phyloP scores from a whole-genome alignment of 176 grass and related monocot genomes.

The Thalia dealbata region DNA sequence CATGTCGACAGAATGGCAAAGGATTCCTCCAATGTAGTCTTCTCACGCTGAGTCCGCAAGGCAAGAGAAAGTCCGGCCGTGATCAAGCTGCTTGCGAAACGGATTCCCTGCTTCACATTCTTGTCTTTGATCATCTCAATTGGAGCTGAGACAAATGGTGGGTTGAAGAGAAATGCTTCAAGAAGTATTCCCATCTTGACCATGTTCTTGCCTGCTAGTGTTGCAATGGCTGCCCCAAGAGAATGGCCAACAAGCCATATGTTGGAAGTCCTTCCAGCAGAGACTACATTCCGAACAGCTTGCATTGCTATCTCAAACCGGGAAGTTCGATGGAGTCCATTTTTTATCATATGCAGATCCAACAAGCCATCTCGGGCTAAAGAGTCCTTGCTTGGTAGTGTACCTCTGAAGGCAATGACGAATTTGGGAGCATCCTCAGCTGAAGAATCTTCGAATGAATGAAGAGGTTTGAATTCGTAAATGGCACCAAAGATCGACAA shows the following conservation, averaged over 20 bases:
- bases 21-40: constrained; percentile 45
- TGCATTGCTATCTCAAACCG: constrained; percentile 86
- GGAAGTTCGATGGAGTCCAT: constrained; percentile 66
- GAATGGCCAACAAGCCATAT: constrained; percentile 86
- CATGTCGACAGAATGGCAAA: constrained; percentile 63
- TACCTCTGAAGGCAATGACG: constrained; percentile 90
- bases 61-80: constrained; percentile 68
- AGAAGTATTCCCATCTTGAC: constrained; percentile 55
- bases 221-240: constrained; percentile 58
- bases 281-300: constrained; percentile 65
- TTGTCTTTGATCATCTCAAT: constrained; percentile 77
- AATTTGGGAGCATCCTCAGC: constrained; percentile 52
- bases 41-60: constrained; percentile 40
- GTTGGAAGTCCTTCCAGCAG: constrained; percentile 37
- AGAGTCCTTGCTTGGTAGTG: constrained; percentile 67
- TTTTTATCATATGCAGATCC: constrained; percentile 58
- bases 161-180: constrained; percentile 83
- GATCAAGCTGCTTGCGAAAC: constrained; percentile 66
- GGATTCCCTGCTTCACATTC: constrained; percentile 77
- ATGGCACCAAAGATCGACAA: constrained; percentile 75
- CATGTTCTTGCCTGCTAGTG: constrained; percentile 90
- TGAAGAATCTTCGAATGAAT: constrained; percentile 27
- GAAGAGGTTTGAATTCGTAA: constrained; percentile 61
- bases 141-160: constrained; percentile 70
- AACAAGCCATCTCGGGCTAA: constrained; percentile 66